Evolutionary conservation across 192 early-diverging fungal genomes (phyloP).

Genomic region (Backusella westeae): DNA sequence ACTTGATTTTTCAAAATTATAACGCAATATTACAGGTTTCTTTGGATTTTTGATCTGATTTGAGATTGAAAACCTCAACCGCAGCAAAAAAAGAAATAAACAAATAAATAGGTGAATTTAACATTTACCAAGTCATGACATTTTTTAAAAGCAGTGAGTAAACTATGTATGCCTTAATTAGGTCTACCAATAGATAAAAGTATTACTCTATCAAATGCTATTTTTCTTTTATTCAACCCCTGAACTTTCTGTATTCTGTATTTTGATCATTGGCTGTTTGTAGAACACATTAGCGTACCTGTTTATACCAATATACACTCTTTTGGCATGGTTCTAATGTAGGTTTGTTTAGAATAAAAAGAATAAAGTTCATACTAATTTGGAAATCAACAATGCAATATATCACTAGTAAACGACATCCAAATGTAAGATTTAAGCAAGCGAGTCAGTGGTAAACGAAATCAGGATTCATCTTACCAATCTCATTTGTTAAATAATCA

Average conservation of each 20-base stretch:
- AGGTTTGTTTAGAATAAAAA: background rate
- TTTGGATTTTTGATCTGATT: background rate
- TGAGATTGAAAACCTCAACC: background rate
- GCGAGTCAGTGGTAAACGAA: background rate
- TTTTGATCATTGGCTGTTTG: background rate
- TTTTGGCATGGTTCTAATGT: background rate
- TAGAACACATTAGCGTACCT: background rate
- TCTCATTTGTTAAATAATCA: background rate
- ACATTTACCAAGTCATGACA: background rate
- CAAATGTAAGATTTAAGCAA: no score
- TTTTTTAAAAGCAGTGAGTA: background rate
- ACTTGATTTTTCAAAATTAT: slow-evolving; percentile 2
- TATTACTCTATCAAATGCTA: background rate
- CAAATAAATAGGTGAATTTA: background rate
- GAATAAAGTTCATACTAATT: background rate
- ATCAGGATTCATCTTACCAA: background rate
- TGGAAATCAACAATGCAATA: background rate
- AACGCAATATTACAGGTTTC: background rate
- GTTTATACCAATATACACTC: background rate
- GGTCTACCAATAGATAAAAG: background rate
- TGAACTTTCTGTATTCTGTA: background rate
- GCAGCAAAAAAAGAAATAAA: background rate
- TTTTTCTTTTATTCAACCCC: background rate
- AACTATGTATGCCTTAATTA: background rate
- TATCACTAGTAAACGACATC: background rate